Evolutionary conservation across 495 filamentous ascomycete species (phyloP).

Genomic region (Aspergillus sclerotioniger): DNA sequence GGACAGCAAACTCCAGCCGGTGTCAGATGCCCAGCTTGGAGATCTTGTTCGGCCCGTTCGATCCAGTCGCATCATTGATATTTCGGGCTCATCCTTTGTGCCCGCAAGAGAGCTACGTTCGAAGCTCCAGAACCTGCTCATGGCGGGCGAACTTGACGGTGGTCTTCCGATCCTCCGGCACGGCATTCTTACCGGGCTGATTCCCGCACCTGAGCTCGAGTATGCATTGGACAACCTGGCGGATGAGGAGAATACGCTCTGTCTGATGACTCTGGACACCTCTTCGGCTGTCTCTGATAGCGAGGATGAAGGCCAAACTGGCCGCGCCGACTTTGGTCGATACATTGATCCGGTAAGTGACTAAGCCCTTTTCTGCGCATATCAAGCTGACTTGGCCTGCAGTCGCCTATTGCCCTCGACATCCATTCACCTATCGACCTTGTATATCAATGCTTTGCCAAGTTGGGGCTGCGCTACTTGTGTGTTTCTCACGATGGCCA

Average conservation of each 20-base stretch:
- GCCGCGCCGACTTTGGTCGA: conserved; percentile 69
- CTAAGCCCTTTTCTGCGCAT: background rate
- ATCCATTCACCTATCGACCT: conserved; percentile 89
- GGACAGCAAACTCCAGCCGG: conserved; percentile 86
- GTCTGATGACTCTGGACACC: conserved; percentile 72
- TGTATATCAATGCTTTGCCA: conserved; percentile 96
- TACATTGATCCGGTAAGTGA: conserved; percentile 78
- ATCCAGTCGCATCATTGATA: conserved; percentile 79
- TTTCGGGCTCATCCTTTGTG: conserved; percentile 74
- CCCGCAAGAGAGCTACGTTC: conserved; percentile 68
- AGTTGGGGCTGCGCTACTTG: conserved; percentile 87
- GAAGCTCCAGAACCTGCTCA: conserved; percentile 78
- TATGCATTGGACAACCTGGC: conserved; percentile 83
- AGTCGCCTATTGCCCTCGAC: conserved; percentile 84
- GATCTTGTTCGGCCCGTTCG: conserved; percentile 80
- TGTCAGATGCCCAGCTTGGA: conserved; percentile 79
- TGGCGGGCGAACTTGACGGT: conserved; percentile 86
- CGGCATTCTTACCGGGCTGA: conserved; percentile 80
- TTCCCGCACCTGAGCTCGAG: conserved; percentile 91
- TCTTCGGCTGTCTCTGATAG: conserved; percentile 54
- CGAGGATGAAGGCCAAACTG: conserved; percentile 44
- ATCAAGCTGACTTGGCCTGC: conserved; percentile 5
- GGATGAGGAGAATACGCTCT: conserved; percentile 67
- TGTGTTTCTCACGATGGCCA: conserved; percentile 82
- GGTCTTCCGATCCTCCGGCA: conserved; percentile 83